A percentile compares a stretch with the other conserved stretches of the same genome.
These are phyloP conservation scores for Cinchona pubescens DNA, from an alignment of 257 asterid genomes.

Conservation along the genomic window DNA sequence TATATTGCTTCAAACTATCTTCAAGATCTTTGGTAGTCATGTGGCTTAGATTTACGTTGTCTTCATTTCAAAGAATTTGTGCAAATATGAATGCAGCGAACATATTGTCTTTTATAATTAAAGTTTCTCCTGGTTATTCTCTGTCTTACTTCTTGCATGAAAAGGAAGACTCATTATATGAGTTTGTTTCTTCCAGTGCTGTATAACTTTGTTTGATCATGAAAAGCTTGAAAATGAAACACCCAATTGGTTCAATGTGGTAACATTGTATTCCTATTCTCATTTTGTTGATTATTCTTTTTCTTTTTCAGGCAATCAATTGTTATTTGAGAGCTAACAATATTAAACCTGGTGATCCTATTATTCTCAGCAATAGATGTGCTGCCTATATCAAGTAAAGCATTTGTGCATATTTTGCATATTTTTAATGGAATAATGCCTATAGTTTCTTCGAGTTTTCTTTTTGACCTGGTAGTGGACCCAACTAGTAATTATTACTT, in stretches of 20 bases:
- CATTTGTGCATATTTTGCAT: not conserved
- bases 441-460: not conserved
- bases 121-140: not conserved
- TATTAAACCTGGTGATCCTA: slow-evolving; percentile 64
- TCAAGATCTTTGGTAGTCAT: not conserved
- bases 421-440: slow-evolving; percentile 1
- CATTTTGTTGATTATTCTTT: slow-evolving; percentile 13
- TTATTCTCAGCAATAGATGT: slow-evolving; percentile 79
- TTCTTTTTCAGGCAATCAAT: slow-evolving; percentile 63
- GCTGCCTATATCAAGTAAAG: slow-evolving; percentile 76
- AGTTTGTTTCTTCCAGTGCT: not conserved
- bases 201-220: not conserved
- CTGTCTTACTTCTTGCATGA: not conserved
- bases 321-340: slow-evolving; percentile 72
- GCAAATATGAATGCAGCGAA: not conserved
- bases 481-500: not conserved
- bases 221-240: not conserved
- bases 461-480: not conserved
- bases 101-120: not conserved
- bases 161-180: not conserved
- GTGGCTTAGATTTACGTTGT: not conserved
- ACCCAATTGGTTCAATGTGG: not conserved
- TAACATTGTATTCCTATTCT: not conserved
- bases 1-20: not conserved
- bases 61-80: not conserved